Evolutionary conservation across 2,329 filamentous ascomycete species (phyloP).

Genomic region (Beauveria varroae): DNA sequence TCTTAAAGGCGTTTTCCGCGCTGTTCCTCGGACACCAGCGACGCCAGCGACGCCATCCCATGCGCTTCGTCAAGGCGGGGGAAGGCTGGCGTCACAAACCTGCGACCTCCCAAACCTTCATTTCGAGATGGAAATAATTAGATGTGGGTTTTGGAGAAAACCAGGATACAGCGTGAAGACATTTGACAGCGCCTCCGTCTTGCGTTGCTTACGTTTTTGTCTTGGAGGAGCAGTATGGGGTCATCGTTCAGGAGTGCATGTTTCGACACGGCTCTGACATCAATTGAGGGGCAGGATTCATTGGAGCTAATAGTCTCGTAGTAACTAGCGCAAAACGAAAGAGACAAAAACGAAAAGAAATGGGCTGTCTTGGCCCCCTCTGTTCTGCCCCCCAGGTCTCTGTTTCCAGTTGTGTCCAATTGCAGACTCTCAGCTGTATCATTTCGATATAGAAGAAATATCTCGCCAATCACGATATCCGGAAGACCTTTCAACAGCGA

Average conservation of each 20-base stretch:
- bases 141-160: background rate
- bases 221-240: background rate
- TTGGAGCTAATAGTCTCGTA: background rate
- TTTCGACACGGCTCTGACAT: no score
- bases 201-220: background rate
- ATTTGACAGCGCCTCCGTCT: no score
- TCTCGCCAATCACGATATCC: no score
- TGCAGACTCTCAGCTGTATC: background rate
- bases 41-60: background rate
- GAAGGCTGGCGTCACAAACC: background rate
- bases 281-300: background rate
- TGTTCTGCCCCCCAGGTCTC: background rate
- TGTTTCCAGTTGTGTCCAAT: background rate
- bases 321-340: background rate
- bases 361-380: background rate
- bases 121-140: background rate
- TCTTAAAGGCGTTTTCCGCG: background rate
- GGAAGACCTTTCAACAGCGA: no score
- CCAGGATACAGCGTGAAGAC: background rate
- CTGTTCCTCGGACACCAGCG: background rate
- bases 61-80: background rate
- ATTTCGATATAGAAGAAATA: background rate
- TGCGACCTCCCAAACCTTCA: background rate
- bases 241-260: background rate
- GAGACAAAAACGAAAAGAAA: background rate